phyloP scores from a whole-genome alignment of 1,284 basidiomycete species.

The Tilletia indica region DNA sequence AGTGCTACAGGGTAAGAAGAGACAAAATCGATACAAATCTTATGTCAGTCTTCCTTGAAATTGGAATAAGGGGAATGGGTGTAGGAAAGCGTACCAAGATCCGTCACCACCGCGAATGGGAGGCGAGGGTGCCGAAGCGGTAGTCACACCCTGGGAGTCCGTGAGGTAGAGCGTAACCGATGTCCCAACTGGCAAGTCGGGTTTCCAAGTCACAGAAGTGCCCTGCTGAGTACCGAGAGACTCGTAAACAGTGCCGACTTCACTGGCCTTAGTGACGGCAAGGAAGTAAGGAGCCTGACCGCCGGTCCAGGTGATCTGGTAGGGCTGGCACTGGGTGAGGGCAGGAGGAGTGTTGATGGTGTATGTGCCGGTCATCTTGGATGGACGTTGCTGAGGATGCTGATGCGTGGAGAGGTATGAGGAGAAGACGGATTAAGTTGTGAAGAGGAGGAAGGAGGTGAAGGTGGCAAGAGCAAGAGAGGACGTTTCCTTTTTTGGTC shows the following conservation, averaged over 20 bases:
- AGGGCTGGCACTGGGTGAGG: slow-evolving; percentile 39
- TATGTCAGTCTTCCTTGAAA: not conserved
- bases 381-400: not conserved
- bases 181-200: slow-evolving; percentile 22
- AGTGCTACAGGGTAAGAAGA: too few relatives aligned
- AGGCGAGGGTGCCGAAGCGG: slow-evolving; percentile 26
- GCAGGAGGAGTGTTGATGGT: slow-evolving; percentile 34
- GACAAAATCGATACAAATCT: too few relatives aligned
- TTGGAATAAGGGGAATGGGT: too few relatives aligned
- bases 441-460: too few relatives aligned
- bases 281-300: slow-evolving; percentile 11
- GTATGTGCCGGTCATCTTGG: not conserved
- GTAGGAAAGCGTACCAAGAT: slow-evolving; percentile 22
- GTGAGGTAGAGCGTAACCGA: slow-evolving; percentile 30
- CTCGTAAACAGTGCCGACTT: slow-evolving; percentile 8
- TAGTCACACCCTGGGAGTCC: slow-evolving; percentile 26
- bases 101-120: slow-evolving; percentile 28
- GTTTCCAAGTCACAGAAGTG: not conserved
- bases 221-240: not conserved
- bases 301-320: slow-evolving; percentile 32
- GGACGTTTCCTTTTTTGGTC: too few relatives aligned
- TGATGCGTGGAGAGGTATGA: not conserved
- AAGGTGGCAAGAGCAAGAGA: too few relatives aligned
- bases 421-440: too few relatives aligned
- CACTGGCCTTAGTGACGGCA: slow-evolving; percentile 9